Conservation (phyloP, 495 filamentous ascomycete species). For the Talaromyces adpressus region DNA sequence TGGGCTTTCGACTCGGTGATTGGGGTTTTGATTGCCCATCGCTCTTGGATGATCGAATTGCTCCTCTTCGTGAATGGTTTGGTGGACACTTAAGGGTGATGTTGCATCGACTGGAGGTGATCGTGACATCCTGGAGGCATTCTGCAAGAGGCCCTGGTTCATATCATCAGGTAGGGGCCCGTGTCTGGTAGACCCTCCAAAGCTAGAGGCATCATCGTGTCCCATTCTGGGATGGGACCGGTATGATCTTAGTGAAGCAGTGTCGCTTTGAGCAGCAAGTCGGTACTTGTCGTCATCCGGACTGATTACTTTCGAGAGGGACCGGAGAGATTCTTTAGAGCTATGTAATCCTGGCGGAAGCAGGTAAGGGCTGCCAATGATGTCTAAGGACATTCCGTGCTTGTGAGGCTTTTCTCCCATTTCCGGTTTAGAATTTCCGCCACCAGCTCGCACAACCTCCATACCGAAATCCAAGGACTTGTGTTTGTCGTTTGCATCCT, state of each 20-base stretch:
- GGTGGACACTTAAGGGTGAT: neutral
- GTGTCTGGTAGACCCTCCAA: slow-evolving; percentile 44
- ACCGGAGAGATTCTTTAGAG: slow-evolving; percentile 80
- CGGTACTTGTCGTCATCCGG: slow-evolving; percentile 79
- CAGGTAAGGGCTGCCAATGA: slow-evolving; percentile 73
- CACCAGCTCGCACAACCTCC: slow-evolving; percentile 36
- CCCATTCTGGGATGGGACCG: slow-evolving; percentile 40
- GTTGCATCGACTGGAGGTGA: slow-evolving; percentile 37
- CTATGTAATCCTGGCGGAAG: slow-evolving; percentile 72
- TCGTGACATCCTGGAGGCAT: slow-evolving; percentile 59
- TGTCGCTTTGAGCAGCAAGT: slow-evolving; percentile 55
- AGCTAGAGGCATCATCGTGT: slow-evolving; percentile 56
- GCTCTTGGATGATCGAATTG: neutral
- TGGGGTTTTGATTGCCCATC: neutral
- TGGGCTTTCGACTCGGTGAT: neutral
- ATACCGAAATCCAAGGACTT: slow-evolving; percentile 93
- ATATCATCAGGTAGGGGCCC: slow-evolving; percentile 44
- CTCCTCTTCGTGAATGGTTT: neutral
- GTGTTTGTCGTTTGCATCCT: slow-evolving; percentile 83
- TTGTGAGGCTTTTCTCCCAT: slow-evolving; percentile 31
- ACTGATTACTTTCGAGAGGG: slow-evolving; percentile 64
- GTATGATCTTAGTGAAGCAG: slow-evolving; percentile 47
- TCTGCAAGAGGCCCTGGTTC: slow-evolving; percentile 52
- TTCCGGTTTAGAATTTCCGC: slow-evolving; percentile 21
- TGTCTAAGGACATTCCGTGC: slow-evolving; percentile 74